phyloP scores from a whole-genome alignment of 169 alveolate species.

The Plasmodium sp. region DNA sequence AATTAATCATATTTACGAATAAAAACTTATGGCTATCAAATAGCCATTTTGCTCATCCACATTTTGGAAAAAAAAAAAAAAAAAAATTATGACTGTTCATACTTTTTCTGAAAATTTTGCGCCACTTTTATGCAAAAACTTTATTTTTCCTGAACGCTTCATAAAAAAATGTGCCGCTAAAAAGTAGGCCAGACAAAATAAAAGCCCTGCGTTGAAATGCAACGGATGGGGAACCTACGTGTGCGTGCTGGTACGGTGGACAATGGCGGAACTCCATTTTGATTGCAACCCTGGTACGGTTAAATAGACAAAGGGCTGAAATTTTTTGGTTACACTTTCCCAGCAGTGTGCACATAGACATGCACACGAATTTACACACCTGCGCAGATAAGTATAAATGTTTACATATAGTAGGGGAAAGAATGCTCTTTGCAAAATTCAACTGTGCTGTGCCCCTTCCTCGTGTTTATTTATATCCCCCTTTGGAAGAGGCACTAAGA shows the following conservation, averaged over 20 bases:
- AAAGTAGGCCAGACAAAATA: background rate
- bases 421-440: background rate
- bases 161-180: background rate
- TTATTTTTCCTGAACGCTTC: background rate
- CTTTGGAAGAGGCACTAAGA: background rate
- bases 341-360: background rate
- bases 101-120: background rate
- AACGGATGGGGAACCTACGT: background rate
- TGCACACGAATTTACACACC: background rate
- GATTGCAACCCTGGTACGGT: background rate
- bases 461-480: background rate
- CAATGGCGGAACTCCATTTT: background rate
- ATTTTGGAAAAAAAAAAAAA: background rate
- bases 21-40: background rate
- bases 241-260: background rate
- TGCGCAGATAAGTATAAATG: background rate
- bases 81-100: background rate
- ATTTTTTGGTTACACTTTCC: background rate
- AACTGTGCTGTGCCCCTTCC: background rate
- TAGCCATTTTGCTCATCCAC: background rate
- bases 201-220: background rate
- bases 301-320: background rate
- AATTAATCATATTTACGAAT: background rate
- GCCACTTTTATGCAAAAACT: background rate
- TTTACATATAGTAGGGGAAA: background rate